Base-by-base conservation (phyloP, 164 flowering plant species). In the Euptelea pleiosperma region DNA sequence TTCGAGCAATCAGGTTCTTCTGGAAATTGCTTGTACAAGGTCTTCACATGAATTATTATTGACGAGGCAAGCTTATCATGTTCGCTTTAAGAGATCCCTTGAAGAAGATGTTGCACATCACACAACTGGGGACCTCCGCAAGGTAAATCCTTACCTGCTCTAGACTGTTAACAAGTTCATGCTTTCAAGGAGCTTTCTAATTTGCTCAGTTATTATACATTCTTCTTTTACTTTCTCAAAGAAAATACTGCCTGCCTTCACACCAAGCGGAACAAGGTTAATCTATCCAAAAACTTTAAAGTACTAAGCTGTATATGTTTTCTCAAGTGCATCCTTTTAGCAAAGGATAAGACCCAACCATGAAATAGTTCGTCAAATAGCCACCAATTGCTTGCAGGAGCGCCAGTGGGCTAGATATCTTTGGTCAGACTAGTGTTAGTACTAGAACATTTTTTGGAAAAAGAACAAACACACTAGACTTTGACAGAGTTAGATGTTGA, bases 71-170 rank as follows among this genome's bases (percentile, higher is more conserved):
- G 88, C 85, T 9, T 89, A 86, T 57, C 93, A 83, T 65, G 77
- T 75, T 72, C 83, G 79, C 31, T 80, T 52, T 52, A 82, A 89
- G 80, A 79, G 52, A 63, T 83, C 97, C 14, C 76, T 86, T 9
- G 97, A 89, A 66, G 97, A 89, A 73, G 97, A 89, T 73, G 90
- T 86, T 66, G 93, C 91, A 35, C 40, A 70, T 58, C 81, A 82
- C 77, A 82, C 84, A 0, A 58, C 61, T 29, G 89, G 86, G 25
- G 89, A 82, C 44, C 73, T 77, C 61, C 81, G 94, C 65, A 86
- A 82, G 87, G 96, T 89, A 65, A 11, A 22, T 22, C 16, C 26
- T 35, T 16, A 11, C 30, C 35, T 18, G 26, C 28, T 6, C 14
- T 24, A 28, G 3, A 29, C 36, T 16, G 14, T 19, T 49, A n/a